Evolutionary conservation across 768 basidiomycete genomes (phyloP), one percentile per base, ranked within the genome.

Genomic region (Leccinum subtestaceum): DNA sequence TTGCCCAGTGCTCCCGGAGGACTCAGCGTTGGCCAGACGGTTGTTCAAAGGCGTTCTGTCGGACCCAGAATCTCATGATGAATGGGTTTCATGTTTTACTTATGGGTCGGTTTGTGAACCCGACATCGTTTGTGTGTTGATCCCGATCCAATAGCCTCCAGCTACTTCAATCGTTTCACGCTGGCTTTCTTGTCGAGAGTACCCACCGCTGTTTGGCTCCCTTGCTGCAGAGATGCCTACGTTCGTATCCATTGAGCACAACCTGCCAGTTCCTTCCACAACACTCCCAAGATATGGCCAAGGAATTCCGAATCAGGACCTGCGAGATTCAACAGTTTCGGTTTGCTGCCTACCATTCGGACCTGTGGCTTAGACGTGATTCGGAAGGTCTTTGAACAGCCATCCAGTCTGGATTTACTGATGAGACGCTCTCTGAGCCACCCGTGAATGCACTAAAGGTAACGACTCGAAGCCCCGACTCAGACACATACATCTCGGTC

Each of bases 191-290:
- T 25, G 25, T 25, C 1, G 25, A 25, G 25, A 25, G 25, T 1
- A 27, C 6, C 25, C 25, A 27, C 25, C 25, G 25, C 25, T 88
- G 5, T 91, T 87, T 67, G 72, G 82, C 5, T 69, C 76, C 21
- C 79, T 93, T 8, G 82, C 86, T 12, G 76, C 79, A 8, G 83
- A 77, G 60, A 83, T 92, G 38, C 90, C 91, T 1, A 78, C 82
- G 0, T 79, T 93, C 9, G 84, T 93, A 15, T 81, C 83, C 45
- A 72, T 93, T 50, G 91, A 93, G 72, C 80, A 84, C 53, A 88
- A 87, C 61, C 59, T 67, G 9, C 25, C 25, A 27, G 25, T 68
- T 78, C 53, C 68, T 92, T 36, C 75, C 83, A 0, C 76, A 78
- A 51, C 73, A 78, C 12, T 73, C 88, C 8, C 80, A 85, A 17